A percentile compares a stretch with the other conserved stretches of the same genome.
Conservation (phyloP, 2,329 filamentous ascomycete genomes). For the Bisporella sp. region DNA sequence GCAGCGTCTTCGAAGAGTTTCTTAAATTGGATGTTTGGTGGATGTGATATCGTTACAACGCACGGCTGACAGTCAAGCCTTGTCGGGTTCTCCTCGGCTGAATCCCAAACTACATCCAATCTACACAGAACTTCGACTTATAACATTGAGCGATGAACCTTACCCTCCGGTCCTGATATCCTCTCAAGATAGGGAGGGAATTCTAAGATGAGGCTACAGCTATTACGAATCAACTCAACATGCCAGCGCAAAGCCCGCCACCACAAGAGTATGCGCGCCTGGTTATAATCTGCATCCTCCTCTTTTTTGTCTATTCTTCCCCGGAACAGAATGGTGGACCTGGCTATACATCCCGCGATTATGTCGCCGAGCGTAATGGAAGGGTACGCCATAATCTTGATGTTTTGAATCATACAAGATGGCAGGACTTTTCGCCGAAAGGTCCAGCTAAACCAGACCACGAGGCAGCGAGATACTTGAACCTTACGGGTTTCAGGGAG, state of each 20-base stretch:
- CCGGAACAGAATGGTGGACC: conserved; percentile 23
- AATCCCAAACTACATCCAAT: too few species aligned
- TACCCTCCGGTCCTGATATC: too few species aligned
- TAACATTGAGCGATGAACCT: too few species aligned
- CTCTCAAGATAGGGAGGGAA: background rate
- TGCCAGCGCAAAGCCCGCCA: conserved; percentile 19
- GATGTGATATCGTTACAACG: background rate
- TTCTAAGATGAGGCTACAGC: background rate
- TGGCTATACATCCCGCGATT: conserved; percentile 36
- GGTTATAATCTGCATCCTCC: conserved; percentile 23
- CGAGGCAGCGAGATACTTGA: conserved; percentile 43
- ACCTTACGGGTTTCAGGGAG: conserved; percentile 70
- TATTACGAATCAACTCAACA: conserved; percentile 6
- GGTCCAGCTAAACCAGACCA: conserved; percentile 16
- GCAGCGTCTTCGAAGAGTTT: too few species aligned
- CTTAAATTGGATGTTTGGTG: background rate
- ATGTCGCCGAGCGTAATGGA: conserved; percentile 39
- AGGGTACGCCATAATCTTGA: conserved; percentile 45
- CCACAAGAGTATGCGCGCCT: conserved; percentile 22
- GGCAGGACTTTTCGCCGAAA: conserved; percentile 52
- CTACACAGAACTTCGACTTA: too few species aligned
- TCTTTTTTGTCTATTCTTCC: conserved; percentile 26
- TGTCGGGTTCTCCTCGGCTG: background rate
- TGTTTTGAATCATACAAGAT: conserved; percentile 47
- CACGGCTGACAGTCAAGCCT: background rate